Evolutionary conservation across 495 filamentous ascomycete species (phyloP).

Genomic region (Aspergillus conjunctus): DNA sequence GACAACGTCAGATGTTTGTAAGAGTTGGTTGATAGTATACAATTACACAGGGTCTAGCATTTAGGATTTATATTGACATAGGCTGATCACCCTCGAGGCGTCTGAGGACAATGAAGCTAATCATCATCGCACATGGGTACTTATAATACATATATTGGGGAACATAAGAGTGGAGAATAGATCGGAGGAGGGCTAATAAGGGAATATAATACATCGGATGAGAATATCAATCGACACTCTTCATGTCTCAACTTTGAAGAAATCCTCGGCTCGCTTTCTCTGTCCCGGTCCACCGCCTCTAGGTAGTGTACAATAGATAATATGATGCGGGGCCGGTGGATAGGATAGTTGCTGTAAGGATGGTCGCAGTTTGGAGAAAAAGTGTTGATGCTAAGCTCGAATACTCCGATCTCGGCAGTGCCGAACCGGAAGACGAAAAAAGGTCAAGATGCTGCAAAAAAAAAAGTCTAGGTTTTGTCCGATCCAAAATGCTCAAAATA

Average conservation of each 20-base stretch:
- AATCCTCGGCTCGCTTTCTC: not conserved
- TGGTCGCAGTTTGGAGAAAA: not conserved
- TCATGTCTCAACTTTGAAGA: slow-evolving; percentile 4
- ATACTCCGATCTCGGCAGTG: slow-evolving; percentile 1
- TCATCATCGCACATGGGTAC: slow-evolving; percentile 14
- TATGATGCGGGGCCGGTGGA: not conserved
- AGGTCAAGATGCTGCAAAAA: slow-evolving; percentile 16
- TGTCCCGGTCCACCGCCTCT: not conserved
- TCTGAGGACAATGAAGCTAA: slow-evolving; percentile 10
- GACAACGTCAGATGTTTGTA: not conserved
- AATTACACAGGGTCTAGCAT: not conserved
- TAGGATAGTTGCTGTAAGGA: not conserved
- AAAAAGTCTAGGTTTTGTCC: slow-evolving; percentile 31
- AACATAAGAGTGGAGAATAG: slow-evolving; percentile 28
- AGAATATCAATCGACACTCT: slow-evolving; percentile 9
- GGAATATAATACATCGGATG: slow-evolving; percentile 2
- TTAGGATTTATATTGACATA: slow-evolving; percentile 3
- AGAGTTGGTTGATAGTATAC: not conserved
- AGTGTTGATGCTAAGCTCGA: not conserved
- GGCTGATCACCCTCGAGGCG: not conserved
- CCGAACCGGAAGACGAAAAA: slow-evolving; percentile 16
- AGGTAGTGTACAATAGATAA: slow-evolving; percentile 16
- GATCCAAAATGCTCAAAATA: slow-evolving; percentile 36
- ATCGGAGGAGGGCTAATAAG: slow-evolving; percentile 9
- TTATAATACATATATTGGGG: slow-evolving; percentile 22